phyloP scores from a whole-genome alignment of 2,329 filamentous ascomycete species.

The Fusarium sp. region DNA sequence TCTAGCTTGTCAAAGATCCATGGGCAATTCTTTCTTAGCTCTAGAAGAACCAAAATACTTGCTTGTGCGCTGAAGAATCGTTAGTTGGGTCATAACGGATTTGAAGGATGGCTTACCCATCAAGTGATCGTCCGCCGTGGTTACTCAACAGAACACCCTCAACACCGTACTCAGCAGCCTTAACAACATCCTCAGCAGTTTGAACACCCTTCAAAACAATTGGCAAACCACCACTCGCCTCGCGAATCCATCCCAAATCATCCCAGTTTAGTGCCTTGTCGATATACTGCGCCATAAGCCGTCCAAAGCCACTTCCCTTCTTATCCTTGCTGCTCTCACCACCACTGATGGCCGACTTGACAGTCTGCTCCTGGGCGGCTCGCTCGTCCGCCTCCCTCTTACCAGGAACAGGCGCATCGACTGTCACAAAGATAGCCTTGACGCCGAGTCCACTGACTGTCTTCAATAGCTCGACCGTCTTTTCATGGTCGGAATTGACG shows the following conservation, averaged over 20 bases:
- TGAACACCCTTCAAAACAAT: constrained; percentile 69
- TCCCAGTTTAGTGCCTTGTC: constrained; percentile 63
- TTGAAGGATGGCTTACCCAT: constrained; percentile 49
- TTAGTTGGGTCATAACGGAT: neutral
- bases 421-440: constrained; percentile 60
- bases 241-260: constrained; percentile 64
- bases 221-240: constrained; percentile 55
- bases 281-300: constrained; percentile 63
- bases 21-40: constrained; percentile 60
- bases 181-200: constrained; percentile 63
- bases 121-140: constrained; percentile 67
- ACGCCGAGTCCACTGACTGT: constrained; percentile 59
- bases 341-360: constrained; percentile 53
- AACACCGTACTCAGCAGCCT: constrained; percentile 60
- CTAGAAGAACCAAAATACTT: constrained; percentile 61
- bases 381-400: constrained; percentile 69
- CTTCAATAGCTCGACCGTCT: constrained; percentile 59
- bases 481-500: constrained; percentile 61
- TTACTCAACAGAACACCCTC: constrained; percentile 68
- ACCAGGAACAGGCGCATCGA: constrained; percentile 65
- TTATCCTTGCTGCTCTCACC: constrained; percentile 59
- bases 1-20: constrained; percentile 62
- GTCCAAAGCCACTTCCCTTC: constrained; percentile 64
- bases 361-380: constrained; percentile 58
- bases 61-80: constrained; percentile 49